These are phyloP conservation scores for Wallacemonas collosoma DNA, from an alignment of 208 protist genomes.

Conservation along the genomic window DNA sequence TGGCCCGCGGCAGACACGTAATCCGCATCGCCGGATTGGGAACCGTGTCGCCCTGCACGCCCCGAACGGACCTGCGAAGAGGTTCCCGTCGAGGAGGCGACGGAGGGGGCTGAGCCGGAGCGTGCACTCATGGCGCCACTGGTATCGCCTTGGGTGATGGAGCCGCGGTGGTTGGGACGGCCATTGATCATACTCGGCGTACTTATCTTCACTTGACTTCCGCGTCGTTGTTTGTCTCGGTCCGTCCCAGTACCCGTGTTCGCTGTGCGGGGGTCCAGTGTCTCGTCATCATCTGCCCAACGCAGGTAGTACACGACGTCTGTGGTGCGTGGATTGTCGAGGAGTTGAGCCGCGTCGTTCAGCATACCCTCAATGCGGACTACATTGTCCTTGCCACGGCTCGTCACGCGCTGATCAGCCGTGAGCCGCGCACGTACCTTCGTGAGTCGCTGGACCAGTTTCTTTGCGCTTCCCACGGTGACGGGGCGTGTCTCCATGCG, in stretches of 20 bases:
- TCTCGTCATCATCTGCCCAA: neutral
- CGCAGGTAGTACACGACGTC: slow-evolving; percentile 16
- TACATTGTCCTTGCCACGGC: neutral
- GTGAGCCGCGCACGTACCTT: slow-evolving; percentile 1
- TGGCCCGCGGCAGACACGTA: neutral
- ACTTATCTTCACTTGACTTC: neutral
- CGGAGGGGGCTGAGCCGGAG: neutral
- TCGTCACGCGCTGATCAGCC: slow-evolving; percentile 9
- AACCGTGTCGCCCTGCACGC: too few species aligned
- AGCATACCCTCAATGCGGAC: slow-evolving; percentile 10
- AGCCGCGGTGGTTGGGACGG: neutral
- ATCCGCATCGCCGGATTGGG: too few species aligned
- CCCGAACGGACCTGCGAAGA: too few species aligned
- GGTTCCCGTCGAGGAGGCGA: too few species aligned
- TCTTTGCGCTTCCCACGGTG: slow-evolving; percentile 7
- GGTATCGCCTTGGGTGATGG: too few species aligned
- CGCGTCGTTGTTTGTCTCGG: neutral
- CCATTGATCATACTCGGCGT: neutral
- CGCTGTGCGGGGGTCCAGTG: neutral
- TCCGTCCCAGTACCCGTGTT: neutral
- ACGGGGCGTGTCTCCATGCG: slow-evolving; percentile 6
- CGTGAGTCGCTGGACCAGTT: slow-evolving; percentile 3
- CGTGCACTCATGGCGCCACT: neutral
- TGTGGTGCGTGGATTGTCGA: slow-evolving; percentile 6
- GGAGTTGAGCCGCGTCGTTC: slow-evolving; percentile 17